Evolutionary conservation across 805 yeast species (phyloP).

Genomic region (Ogataea naganishii): DNA sequence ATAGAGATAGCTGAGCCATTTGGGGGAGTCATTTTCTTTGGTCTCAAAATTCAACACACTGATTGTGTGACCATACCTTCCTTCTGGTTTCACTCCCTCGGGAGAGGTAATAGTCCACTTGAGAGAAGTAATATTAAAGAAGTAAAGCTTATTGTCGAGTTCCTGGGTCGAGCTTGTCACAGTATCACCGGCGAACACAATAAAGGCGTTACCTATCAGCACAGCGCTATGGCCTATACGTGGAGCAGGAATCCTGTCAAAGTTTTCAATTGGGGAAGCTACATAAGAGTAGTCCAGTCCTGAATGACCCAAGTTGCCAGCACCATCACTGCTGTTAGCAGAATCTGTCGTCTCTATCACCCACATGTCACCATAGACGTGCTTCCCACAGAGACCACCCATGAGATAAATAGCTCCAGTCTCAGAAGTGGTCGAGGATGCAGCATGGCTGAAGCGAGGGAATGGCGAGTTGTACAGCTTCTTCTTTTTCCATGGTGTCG

Average conservation of each 20-base stretch:
- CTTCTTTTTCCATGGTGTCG: constrained; percentile 59
- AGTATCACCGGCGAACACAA: constrained; percentile 95
- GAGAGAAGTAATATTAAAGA: constrained; percentile 70
- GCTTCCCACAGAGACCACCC: constrained; percentile 92
- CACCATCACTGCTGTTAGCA: constrained; percentile 24
- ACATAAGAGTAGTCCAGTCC: constrained; percentile 25
- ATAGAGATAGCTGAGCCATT: constrained; percentile 47
- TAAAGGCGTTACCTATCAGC: constrained; percentile 89
- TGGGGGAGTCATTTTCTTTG: constrained; percentile 24
- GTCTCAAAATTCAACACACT: constrained; percentile 61
- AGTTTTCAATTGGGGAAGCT: constrained; percentile 55
- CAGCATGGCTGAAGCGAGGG: constrained; percentile 91
- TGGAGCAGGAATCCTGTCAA: constrained; percentile 83
- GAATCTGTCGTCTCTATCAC: constrained; percentile 47
- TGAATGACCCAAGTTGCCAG: too few species aligned
- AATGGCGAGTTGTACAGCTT: constrained; percentile 72
- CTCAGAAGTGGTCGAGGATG: constrained; percentile 67
- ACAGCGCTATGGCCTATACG: constrained; percentile 94
- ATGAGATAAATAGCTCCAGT: constrained; percentile 77
- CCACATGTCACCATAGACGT: constrained; percentile 96
- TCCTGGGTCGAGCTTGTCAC: constrained; percentile 66
- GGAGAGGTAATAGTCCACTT: constrained; percentile 79
- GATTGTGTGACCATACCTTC: constrained; percentile 91
- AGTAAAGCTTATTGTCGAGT: constrained; percentile 83
- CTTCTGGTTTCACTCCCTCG: constrained; percentile 69